Evolutionary conservation across 2,329 filamentous ascomycete species (phyloP), one percentile per base, ranked within the genome.

Genomic region (Penicillium sp.): DNA sequence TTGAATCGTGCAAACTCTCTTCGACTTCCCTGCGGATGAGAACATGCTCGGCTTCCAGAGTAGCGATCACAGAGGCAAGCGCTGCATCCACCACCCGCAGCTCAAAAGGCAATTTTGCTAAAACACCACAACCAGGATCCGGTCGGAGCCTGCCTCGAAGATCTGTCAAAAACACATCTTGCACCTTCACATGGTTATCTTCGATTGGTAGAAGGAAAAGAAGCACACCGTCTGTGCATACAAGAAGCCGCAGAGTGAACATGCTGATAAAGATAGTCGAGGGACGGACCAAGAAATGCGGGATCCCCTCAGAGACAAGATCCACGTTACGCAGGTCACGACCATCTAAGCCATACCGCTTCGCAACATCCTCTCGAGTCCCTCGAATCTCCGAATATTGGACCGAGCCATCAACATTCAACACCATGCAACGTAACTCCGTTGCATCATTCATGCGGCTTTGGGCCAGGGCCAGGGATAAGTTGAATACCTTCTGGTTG

Each of bases 241-340:
- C 61, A 7, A 74, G 54, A 26, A 74, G 61, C n/a, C 72, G 70
- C 27, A 74, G 54, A 44, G 67, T 66, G 53, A 74, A 73, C 23
- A 74, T 58, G 49, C 72, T 69, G 19, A 74, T 57, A 4, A 74
- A 58, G 32, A 74, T 68, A 4, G 70, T 67, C 2, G 48, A 57
- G 1, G 67, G 67, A 7, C 71, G 63, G 29, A 74, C 60, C 16
- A 74, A 54, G 29, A 73, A 64, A 51, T 73, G 68, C 3, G 71
- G 70, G 29, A 70, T 61, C 2, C 69, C 67, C 29, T 67, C 62
- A 0, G 71, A 72, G 3, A 63, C 61, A 14, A 72, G 64, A 36
- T 74, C 71, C 7, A 71, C 63, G 35, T 63, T 64, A 4, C 70
- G 67, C 34, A 74, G 54, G 58, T 74, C 71, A 2, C 71, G 70